Percentiles rank a stretch among this genome's conserved stretches.
Conservation (phyloP, 2,329 filamentous ascomycete genomes). For the Aspergillus arachidicola region DNA sequence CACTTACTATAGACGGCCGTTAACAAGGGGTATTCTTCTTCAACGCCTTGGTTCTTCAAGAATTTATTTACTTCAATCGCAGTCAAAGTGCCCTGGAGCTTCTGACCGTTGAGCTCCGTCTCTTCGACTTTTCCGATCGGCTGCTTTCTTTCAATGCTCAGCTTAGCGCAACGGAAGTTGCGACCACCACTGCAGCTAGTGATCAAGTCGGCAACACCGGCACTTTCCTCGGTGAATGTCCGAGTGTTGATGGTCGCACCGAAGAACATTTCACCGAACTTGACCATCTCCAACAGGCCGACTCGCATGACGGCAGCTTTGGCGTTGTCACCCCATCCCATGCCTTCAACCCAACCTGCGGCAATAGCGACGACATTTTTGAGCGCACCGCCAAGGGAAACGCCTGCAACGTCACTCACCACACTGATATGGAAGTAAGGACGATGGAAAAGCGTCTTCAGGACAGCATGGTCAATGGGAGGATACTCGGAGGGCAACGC, state of each 20-base stretch:
- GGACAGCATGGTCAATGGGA: conserved; percentile 78
- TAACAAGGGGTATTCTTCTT: conserved; percentile 87
- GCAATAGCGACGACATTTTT: conserved; percentile 97
- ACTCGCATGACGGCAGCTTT: conserved; percentile 99
- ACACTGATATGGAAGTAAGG: conserved; percentile 97
- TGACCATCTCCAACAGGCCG: conserved; percentile 93
- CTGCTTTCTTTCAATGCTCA: conserved; percentile 77
- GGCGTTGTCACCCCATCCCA: conserved; percentile 97
- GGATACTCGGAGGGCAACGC: conserved; percentile 81
- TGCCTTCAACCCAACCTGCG: conserved; percentile 90
- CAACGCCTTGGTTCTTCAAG: conserved; percentile 73
- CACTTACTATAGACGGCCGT: conserved; percentile 74
- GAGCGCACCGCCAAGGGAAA: conserved; percentile 88
- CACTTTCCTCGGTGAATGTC: conserved; percentile 96
- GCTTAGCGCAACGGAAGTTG: conserved; percentile 92
- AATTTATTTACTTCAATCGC: conserved; percentile 90
- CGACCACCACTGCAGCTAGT: conserved; percentile 89
- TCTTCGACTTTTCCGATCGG: conserved; percentile 85
- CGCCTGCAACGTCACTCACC: conserved; percentile 92
- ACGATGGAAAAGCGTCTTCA: conserved; percentile 87
- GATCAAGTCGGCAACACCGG: conserved; percentile 92
- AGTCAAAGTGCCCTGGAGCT: conserved; percentile 90
- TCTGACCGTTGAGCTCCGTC: conserved; percentile 91
- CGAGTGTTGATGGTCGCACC: conserved; percentile 74
- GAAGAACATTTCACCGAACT: conserved; percentile 94